phyloP scores from a whole-genome alignment of 305 asterid genomes.

The Fraxinus paxiana region DNA sequence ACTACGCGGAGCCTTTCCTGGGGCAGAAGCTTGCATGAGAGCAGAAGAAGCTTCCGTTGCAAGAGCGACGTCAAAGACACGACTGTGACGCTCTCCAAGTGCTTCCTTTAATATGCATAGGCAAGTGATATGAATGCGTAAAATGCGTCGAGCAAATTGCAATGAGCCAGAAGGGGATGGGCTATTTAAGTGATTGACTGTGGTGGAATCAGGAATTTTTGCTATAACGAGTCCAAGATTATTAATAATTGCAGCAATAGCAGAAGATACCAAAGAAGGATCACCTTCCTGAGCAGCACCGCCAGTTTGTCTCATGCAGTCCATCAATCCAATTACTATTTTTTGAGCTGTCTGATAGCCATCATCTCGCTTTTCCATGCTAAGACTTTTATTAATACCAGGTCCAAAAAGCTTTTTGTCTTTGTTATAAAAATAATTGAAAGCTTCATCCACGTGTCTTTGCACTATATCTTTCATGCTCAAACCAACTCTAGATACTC shows the following conservation, averaged over 20 bases:
- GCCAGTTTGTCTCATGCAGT: constrained; percentile 98
- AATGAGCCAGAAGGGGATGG: constrained; percentile 52
- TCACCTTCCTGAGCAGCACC: constrained; percentile 99
- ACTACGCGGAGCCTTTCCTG: constrained; percentile 71
- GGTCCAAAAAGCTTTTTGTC: constrained; percentile 64
- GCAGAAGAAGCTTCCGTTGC: constrained; percentile 86
- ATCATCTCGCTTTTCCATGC: constrained; percentile 67
- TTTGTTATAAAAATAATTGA: constrained; percentile 55
- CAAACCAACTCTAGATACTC: constrained; percentile 76
- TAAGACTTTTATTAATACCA: constrained; percentile 49
- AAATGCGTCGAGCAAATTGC: constrained; percentile 58
- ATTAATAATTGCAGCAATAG: constrained; percentile 80
- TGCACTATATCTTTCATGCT: constrained; percentile 88
- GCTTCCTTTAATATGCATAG: constrained; percentile 87
- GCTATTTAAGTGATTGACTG: constrained; percentile 44
- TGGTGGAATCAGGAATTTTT: constrained; percentile 63
- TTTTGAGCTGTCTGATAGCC: constrained; percentile 70
- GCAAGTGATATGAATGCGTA: constrained; percentile 78
- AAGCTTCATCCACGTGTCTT: constrained; percentile 73
- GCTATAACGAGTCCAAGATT: constrained; percentile 69
- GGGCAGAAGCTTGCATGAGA: constrained; percentile 61
- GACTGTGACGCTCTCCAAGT: constrained; percentile 96
- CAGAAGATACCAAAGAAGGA: constrained; percentile 87
- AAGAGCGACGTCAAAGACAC: constrained; percentile 95
- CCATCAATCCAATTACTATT: constrained; percentile 79